These are phyloP conservation scores for Metschnikowia cerradonensis DNA, from an alignment of 805 yeast species.

Conservation along the genomic window DNA sequence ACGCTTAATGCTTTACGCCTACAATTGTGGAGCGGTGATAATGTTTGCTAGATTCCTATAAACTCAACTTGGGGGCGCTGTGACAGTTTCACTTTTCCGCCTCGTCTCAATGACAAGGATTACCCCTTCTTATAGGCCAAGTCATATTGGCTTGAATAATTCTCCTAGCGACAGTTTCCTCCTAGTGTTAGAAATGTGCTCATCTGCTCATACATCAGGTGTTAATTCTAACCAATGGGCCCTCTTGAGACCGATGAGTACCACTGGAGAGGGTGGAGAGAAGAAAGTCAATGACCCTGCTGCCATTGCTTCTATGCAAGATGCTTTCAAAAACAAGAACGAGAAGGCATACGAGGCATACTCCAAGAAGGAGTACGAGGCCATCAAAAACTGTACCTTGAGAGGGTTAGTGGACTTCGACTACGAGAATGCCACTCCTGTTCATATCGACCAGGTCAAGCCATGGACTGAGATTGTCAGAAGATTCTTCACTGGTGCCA, in stretches of 20 bases:
- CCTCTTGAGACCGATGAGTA: constrained; percentile 95
- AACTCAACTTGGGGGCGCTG: too few species aligned
- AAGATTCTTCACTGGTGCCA: constrained; percentile 98
- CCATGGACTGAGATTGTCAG: constrained; percentile 99
- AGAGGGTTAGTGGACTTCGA: constrained; percentile 94
- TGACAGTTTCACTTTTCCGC: too few species aligned
- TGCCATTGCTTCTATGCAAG: constrained; percentile 93
- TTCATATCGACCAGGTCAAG: constrained; percentile 96
- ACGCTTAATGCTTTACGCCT: too few species aligned
- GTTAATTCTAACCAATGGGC: constrained; percentile 44
- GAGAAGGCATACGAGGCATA: constrained; percentile 89
- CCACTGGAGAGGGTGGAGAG: constrained; percentile 99
- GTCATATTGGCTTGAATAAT: too few species aligned
- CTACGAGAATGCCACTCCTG: constrained; percentile 62
- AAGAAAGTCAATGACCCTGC: constrained; percentile 92
- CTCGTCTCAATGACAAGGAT: too few species aligned
- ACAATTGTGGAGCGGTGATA: too few species aligned
- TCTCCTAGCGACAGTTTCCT: too few species aligned
- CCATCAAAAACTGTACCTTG: constrained; percentile 86
- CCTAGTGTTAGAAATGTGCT: too few species aligned
- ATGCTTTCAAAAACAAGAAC: constrained; percentile 96
- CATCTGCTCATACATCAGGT: too few species aligned
- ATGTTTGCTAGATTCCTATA: too few species aligned
- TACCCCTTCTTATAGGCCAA: too few species aligned
- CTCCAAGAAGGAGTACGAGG: constrained; percentile 84